Evolutionary conservation across 805 yeast species (phyloP), one percentile per base, ranked within the genome.

Genomic region (Saccharomycodes ludwigii): DNA sequence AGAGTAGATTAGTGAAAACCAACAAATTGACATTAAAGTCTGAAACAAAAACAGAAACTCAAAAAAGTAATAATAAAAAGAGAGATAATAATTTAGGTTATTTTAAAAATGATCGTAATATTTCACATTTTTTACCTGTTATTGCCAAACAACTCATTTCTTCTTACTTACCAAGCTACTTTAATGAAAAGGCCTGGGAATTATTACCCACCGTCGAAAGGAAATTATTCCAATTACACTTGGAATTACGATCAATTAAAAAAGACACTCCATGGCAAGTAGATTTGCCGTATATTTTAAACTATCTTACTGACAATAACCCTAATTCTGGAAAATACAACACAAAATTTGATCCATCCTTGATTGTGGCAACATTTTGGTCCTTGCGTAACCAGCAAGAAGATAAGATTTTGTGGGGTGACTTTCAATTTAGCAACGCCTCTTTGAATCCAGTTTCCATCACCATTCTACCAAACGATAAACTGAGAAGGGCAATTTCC

Each of bases 321-420:
- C n/a, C n/a, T n/a, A n/a, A n/a, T n/a, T n/a, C n/a, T n/a, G n/a
- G n/a, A n/a, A n/a, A n/a, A n/a, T n/a, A n/a, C n/a, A n/a, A n/a
- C 0, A 20, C 39, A 1, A 20, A 27, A 3, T 30, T 48, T 16
- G 44, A 54, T 16, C 44, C 57, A 3, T 39, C 59, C 1, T 36
- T 44, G 0, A 52, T 58, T 19, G 59, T 65, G 34, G 67, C 78
- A 0, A 56, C 69, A 16, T 57, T 71, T 11, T 52, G 73, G 39
- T 61, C 71, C 1, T 42, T 76, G 16, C 56, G 67, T 39, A 70
- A 68, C 44, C 68, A 51, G 29, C 56, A 51, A 25, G 36, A 67
- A 44, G 48, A 61, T 30, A 51, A 64, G n/a, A n/a, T n/a, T 40
- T 36, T 66, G 24, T 70, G 74, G 74, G 51, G 60, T 5, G 42